Evolutionary conservation across 305 asterid genomes (phyloP), one percentile per base, ranked within the genome.

Genomic region (Rubia balearica): DNA sequence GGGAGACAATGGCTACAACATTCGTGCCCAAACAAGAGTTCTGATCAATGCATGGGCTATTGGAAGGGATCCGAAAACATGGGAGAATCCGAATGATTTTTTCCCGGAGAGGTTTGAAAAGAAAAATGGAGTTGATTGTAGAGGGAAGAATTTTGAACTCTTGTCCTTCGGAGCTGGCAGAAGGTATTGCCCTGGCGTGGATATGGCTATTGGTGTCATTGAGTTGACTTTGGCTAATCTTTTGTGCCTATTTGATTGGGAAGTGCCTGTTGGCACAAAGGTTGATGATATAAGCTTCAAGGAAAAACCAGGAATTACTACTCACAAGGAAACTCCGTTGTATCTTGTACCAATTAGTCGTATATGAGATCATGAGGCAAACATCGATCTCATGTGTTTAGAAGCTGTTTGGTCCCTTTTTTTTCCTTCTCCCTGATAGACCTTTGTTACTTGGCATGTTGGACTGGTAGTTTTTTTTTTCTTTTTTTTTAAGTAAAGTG

Each of bases 121-220:
- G 38, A 42, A 40, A 1, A 45, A 49, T 33, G 24, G 8, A 51
- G 33, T 42, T 65, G 30, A 65, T 42, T 65, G 8, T 7, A 65
- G 69, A 65, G 69, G 69, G 53, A 65, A 36, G 33, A 27, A 42
- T 21, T 65, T 65, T 19, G 56, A 65, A 30, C 69, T 65, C 6
- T 24, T 65, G 53, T 38, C 69, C 17, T 65, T 65, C 27, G 65
- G 65, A 7, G 65, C 42, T 61, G 65, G 65, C 3, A 61, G 43
- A 17, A 61, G 65, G 40, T 27, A 12, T 61, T 61, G 65, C 65
- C 65, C 65, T 13, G 65, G 42, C 11, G 19, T 61, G 42, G 27
- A 7, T 61, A 30, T 61, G 43, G 65, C 43, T 61, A 13, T 33
- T 61, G 42, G 42, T 61, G 42, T 61, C 13, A 61, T 61, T 27